These are phyloP conservation scores for Penicillium robsamsonii DNA, from an alignment of 495 filamentous ascomycete species.

Conservation along the genomic window DNA sequence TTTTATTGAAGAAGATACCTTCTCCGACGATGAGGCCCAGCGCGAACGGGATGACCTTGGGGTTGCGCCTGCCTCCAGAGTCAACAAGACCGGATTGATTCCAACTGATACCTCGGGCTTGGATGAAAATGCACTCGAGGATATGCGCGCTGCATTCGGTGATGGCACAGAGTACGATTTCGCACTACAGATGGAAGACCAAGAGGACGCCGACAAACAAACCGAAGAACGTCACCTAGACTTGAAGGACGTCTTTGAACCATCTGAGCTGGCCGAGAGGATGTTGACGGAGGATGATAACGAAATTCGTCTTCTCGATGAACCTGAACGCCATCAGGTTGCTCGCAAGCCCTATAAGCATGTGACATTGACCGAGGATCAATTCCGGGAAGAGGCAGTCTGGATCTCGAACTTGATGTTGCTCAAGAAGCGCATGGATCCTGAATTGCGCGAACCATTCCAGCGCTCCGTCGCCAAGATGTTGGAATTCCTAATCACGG, in stretches of 20 bases:
- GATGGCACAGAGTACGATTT: conserved; percentile 93
- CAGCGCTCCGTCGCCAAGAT: conserved; percentile 85
- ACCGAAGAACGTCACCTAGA: conserved; percentile 74
- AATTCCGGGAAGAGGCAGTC: conserved; percentile 80
- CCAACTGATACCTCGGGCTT: conserved; percentile 69
- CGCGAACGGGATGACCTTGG: conserved; percentile 82
- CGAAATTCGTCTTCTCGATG: conserved; percentile 76
- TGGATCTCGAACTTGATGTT: conserved; percentile 91
- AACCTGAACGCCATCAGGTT: conserved; percentile 92
- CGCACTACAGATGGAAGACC: conserved; percentile 80
- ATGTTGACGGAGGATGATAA: conserved; percentile 96
- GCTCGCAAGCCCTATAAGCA: conserved; percentile 83
- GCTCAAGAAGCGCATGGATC: conserved; percentile 72
- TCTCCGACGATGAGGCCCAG: conserved; percentile 79
- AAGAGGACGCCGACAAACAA: conserved; percentile 64
- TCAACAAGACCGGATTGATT: conserved; percentile 56
- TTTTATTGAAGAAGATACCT: conserved; percentile 95
- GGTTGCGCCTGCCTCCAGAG: conserved; percentile 68
- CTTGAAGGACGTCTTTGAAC: conserved; percentile 96
- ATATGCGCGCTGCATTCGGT: conserved; percentile 94
- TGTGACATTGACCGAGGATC: conserved; percentile 70
- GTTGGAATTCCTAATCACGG: conserved; percentile 89
- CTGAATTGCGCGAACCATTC: conserved; percentile 75
- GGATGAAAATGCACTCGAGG: conserved; percentile 86
- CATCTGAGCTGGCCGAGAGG: conserved; percentile 86